A percentile compares a stretch with the other conserved stretches of the same genome.
Evolutionary conservation across 805 yeast species (phyloP).

Genomic region (Yueomyces sinensis): DNA sequence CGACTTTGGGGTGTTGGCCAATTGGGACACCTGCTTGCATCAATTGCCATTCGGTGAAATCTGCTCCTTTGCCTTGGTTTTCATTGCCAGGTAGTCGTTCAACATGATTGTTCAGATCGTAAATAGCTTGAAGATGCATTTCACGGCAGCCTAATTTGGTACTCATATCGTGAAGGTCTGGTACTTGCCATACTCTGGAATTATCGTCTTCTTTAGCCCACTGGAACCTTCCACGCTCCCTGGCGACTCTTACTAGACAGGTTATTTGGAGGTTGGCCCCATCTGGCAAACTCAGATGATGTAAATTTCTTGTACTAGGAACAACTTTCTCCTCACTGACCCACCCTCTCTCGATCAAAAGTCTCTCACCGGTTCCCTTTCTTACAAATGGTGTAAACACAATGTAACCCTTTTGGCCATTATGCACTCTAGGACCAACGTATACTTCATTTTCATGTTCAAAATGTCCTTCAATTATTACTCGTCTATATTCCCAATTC

Average conservation of each 20-base stretch:
- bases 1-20: constrained; percentile 71
- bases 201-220: constrained; percentile 60
- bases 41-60: constrained; percentile 32
- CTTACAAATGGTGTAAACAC: constrained; percentile 75
- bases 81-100: neutral
- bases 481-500: constrained; percentile 73
- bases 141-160: constrained; percentile 52
- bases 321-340: constrained; percentile 49
- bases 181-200: constrained; percentile 57
- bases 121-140: constrained; percentile 61
- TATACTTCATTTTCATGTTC: constrained; percentile 79
- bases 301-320: constrained; percentile 46
- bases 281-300: constrained; percentile 58
- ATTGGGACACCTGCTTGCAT: constrained; percentile 79
- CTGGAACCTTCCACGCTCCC: constrained; percentile 45
- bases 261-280: constrained; percentile 42
- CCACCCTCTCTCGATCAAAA: constrained; percentile 89
- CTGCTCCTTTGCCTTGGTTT: constrained; percentile 14
- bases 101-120: constrained; percentile 50
- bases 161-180: constrained; percentile 70
- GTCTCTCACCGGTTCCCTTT: constrained; percentile 41
- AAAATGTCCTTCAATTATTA: constrained; percentile 63
- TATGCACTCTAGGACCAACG: constrained; percentile 76
- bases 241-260: constrained; percentile 62
- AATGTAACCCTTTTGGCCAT: constrained; percentile 64